Evolutionary conservation across 768 basidiomycete genomes (phyloP).

Genomic region (Heimioporus sp.): DNA sequence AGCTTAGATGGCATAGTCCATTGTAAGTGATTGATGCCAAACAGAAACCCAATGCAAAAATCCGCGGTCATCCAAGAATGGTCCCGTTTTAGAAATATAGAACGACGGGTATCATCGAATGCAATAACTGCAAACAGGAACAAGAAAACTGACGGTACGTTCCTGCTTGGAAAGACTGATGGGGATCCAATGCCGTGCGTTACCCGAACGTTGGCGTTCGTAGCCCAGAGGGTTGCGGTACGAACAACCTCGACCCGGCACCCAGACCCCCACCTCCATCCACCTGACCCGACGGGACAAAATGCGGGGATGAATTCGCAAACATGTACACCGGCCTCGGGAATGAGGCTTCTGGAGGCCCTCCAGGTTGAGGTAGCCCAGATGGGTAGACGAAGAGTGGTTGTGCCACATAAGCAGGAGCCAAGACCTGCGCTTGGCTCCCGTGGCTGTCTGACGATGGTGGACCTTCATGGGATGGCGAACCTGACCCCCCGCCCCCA

Average conservation of each 20-base stretch:
- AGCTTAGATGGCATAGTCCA: no score
- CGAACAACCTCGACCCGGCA: conserved; percentile 17
- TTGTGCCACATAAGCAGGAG: neutral
- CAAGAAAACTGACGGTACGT: no score
- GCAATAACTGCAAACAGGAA: no score
- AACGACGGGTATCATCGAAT: no score
- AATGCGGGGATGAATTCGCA: conserved; percentile 24
- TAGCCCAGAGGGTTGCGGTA: conserved; percentile 26
- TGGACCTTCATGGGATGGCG: conserved; percentile 30
- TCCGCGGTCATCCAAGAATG: no score
- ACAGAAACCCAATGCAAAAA: no score
- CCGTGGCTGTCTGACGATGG: conserved; percentile 31
- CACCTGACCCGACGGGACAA: conserved; percentile 17
- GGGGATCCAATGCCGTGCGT: neutral
- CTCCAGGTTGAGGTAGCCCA: conserved; percentile 26
- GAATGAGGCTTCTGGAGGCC: conserved; percentile 18
- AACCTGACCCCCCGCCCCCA: conserved; percentile 20
- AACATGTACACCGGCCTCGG: conserved; percentile 31
- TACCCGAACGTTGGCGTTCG: conserved; percentile 26
- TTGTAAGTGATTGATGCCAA: no score
- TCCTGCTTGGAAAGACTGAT: no score
- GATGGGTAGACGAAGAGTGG: no score
- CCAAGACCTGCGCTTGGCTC: conserved; percentile 20
- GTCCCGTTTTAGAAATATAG: no score
- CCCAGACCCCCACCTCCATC: conserved; percentile 8